Base-by-base conservation (phyloP, 441 rosid genomes). In the Populus hybrid region DNA sequence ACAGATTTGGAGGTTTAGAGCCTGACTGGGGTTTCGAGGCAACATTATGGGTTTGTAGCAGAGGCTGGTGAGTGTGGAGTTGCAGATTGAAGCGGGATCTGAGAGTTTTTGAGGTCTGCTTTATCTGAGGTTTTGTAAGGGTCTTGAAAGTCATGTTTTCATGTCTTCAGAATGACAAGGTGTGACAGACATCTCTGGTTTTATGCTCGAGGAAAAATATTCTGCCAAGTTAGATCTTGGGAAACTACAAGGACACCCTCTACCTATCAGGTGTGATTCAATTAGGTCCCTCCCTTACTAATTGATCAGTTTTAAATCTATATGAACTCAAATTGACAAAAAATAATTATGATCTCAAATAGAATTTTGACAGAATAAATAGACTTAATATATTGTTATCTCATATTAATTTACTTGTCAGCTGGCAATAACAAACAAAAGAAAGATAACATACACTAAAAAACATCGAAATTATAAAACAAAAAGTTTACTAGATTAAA, bases 81-180 rank as follows among this genome's bases (percentile, higher is more conserved):
- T 53, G 78, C 50, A 30, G 32, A 30, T 30, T 30, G 32, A 68
- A 61, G 65, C 50, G 86, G 72, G 74, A 35, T 66, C 26, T 65
- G 18, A 57, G 10, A 16, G 67, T 63, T 70, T 69, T 80, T 21
- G 69, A 73, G 70, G 50, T 20, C 36, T 59, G 82, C 50, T 53
- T 81, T 42, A 21, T 36, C 68, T 66, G 87, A 42, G 73, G 64
- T 40, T 74, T 76, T 75, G 66, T n/a, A 8, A 85, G 75, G 23
- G 75, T 70, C 74, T 64, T 42, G 40, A 71, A 42, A 67, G 69
- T 42, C 24, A 78, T 68, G 77, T 57, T 67, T 30, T 53, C n/a
- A 16, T 53, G 61, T 53, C 21, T 53, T 53, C n/a, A 6, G n/a
- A 6, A 18, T 3, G 32, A 30, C 4, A 30, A 30, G 32, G 32